Conservation (phyloP, 192 early-diverging fungal species). For the Podila verticillata region DNA sequence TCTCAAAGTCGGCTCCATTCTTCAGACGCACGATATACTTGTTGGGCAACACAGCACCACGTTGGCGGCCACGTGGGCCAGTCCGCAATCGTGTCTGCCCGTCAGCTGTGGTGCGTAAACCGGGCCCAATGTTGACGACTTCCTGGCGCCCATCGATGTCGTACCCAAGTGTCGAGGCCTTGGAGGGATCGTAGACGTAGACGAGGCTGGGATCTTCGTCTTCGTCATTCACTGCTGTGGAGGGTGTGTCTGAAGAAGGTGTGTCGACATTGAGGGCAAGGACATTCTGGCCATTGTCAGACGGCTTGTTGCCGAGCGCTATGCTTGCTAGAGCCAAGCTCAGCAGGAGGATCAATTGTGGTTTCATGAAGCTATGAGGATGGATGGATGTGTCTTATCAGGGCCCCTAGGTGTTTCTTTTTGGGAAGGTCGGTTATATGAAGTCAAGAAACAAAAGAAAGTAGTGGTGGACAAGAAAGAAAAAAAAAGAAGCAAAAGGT, state of each 20-base stretch:
- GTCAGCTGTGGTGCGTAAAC: constrained; percentile 25
- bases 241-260: neutral
- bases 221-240: neutral
- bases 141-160: constrained; percentile 39
- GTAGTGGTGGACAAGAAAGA: neutral
- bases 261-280: neutral
- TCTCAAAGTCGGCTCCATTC: constrained; percentile 28
- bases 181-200: constrained; percentile 28
- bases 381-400: too few species aligned
- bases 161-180: constrained; percentile 30
- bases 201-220: constrained; percentile 1
- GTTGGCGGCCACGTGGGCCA: constrained; percentile 42
- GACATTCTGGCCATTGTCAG: neutral
- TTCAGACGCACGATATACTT: constrained; percentile 45
- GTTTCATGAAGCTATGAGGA: constrained; percentile 8
- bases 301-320: neutral
- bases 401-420: too few species aligned
- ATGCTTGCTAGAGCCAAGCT: constrained; percentile 29
- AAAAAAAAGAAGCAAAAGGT: neutral
- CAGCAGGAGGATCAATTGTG: constrained; percentile 31
- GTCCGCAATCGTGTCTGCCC: constrained; percentile 24
- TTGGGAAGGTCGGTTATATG: too few species aligned
- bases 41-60: constrained; percentile 39
- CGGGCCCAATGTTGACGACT: constrained; percentile 39
- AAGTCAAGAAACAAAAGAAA: neutral